Evolutionary conservation across 1,284 basidiomycete genomes (phyloP).

Genomic region (Marasmius oreades): DNA sequence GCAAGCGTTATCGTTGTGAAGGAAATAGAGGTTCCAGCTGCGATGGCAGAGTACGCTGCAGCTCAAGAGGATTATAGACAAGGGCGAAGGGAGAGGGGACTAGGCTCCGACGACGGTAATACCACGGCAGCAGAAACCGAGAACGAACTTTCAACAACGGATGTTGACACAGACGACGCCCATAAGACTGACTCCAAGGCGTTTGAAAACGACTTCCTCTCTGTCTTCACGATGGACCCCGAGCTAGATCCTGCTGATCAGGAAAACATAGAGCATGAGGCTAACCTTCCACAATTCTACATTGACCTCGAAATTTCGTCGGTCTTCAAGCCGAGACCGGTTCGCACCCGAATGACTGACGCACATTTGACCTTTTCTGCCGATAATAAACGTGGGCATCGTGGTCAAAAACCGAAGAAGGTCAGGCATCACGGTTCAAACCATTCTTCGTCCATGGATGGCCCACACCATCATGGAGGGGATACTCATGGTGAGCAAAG

Average conservation of each 20-base stretch:
- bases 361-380: conserved; percentile 12
- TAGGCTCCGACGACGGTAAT: conserved; percentile 13
- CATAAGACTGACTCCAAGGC: conserved; percentile 8
- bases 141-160: conserved; percentile 36
- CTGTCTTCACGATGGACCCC: conserved; percentile 47
- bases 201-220: conserved; percentile 21
- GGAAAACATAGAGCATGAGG: conserved; percentile 6
- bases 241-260: conserved; percentile 30
- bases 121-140: conserved; percentile 27
- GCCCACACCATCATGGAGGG: conserved; percentile 4
- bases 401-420: conserved; percentile 32
- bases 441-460: not conserved
- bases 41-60: conserved; percentile 39
- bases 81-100: conserved; percentile 4
- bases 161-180: conserved; percentile 36
- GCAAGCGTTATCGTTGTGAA: conserved; percentile 86
- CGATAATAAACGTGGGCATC: not conserved
- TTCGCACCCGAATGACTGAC: conserved; percentile 40
- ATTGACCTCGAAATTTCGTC: conserved; percentile 63
- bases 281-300: conserved; percentile 25
- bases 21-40: conserved; percentile 73
- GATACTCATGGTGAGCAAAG: conserved; percentile 15
- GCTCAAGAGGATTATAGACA: conserved; percentile 29
- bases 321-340: conserved; percentile 69
- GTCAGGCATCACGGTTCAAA: conserved; percentile 20